Conservation (phyloP, 2,329 filamentous ascomycete genomes). For the Plenodomus biglobosus region DNA sequence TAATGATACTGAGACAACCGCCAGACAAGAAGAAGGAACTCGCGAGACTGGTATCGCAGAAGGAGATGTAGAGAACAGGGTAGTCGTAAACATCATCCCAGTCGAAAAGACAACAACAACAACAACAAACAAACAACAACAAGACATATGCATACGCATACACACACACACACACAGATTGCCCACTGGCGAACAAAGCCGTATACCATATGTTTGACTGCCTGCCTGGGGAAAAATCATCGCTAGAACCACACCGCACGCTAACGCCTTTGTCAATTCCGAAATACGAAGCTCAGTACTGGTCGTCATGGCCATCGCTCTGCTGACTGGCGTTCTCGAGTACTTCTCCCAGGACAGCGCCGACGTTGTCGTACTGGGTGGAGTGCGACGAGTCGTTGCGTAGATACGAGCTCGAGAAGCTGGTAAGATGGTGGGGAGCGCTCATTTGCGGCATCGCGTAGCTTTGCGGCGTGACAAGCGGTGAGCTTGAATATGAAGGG, state of each 20-base stretch:
- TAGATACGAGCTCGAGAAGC: slow-evolving; percentile 43
- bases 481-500: slow-evolving; percentile 45
- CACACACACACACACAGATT: too few species aligned
- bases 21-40: slow-evolving; percentile 20
- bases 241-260: slow-evolving; percentile 1
- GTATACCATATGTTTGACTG: slow-evolving; percentile 9
- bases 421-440: slow-evolving; percentile 45
- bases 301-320: slow-evolving; percentile 34
- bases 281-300: slow-evolving; percentile 18
- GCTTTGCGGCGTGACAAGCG: slow-evolving; percentile 42
- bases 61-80: slow-evolving; percentile 4
- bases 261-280: slow-evolving; percentile 11
- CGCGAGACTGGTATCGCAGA: slow-evolving; percentile 14
- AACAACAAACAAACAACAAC: too few species aligned
- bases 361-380: slow-evolving; percentile 41
- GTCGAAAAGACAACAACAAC: too few species aligned
- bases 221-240: too few species aligned
- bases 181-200: not conserved
- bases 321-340: slow-evolving; percentile 39
- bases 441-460: slow-evolving; percentile 44
- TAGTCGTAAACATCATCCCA: slow-evolving; percentile 9
- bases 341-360: slow-evolving; percentile 42
- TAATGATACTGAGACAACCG: slow-evolving; percentile 25
- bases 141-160: too few species aligned
- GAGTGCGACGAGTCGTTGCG: slow-evolving; percentile 40